Conservation (phyloP, 2,329 filamentous ascomycete genomes). For the Claviceps cyperi region DNA sequence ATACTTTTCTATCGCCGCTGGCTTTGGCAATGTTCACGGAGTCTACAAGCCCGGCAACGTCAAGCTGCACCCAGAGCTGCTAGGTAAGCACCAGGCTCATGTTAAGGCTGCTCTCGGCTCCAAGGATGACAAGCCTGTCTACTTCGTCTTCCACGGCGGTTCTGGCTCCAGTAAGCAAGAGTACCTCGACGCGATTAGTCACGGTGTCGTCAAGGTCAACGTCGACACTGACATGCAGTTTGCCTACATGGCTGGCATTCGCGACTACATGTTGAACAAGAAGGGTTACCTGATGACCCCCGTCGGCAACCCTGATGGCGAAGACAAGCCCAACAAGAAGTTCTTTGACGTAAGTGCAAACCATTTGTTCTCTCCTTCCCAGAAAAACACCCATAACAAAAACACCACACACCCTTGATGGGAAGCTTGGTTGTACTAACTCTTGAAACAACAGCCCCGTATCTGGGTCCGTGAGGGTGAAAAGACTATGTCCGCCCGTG, state of each 20-base stretch:
- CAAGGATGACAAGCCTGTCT: slow-evolving; percentile 79
- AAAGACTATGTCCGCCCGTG: slow-evolving; percentile 83
- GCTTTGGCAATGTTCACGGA: slow-evolving; percentile 97
- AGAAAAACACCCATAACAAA: not conserved
- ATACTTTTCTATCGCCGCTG: slow-evolving; percentile 96
- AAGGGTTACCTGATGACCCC: slow-evolving; percentile 81
- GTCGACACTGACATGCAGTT: slow-evolving; percentile 96
- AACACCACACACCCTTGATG: not conserved
- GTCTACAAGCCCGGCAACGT: slow-evolving; percentile 98
- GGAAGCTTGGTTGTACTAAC: not conserved
- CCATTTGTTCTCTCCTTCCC: not conserved
- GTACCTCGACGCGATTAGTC: slow-evolving; percentile 74
- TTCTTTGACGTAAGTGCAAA: slow-evolving; percentile 44
- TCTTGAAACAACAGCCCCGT: slow-evolving; percentile 43
- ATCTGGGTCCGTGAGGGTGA: slow-evolving; percentile 95
- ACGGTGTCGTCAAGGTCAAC: slow-evolving; percentile 99
- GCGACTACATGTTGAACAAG: slow-evolving; percentile 88
- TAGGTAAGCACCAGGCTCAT: slow-evolving; percentile 89
- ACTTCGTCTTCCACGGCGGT: slow-evolving; percentile 98
- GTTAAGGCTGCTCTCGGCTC: slow-evolving; percentile 66
- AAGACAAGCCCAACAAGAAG: slow-evolving; percentile 99
- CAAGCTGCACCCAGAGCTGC: slow-evolving; percentile 87
- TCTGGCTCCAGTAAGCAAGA: slow-evolving; percentile 84
- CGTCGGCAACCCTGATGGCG: slow-evolving; percentile 90
- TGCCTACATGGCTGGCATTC: slow-evolving; percentile 82